Percentiles rank a stretch among this genome's conserved stretches.
Conservation (phyloP, 805 yeast species). For the Zygosaccharomyces bisporus region DNA sequence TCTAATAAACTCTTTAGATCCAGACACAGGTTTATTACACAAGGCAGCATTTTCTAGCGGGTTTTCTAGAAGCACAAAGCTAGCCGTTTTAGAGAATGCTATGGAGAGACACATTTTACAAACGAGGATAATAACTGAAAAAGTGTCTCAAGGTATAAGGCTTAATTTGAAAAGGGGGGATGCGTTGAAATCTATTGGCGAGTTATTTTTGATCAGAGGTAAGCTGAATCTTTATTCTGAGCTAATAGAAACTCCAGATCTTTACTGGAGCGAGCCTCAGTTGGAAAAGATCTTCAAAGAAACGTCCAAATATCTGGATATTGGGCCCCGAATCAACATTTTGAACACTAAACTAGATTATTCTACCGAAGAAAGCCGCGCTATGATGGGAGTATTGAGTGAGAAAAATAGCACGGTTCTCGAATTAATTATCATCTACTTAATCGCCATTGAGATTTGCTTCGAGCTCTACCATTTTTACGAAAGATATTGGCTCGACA, state of each 20-base stretch:
- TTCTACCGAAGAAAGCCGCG: conserved; percentile 83
- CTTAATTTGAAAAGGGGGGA: conserved; percentile 55
- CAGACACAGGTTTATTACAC: conserved; percentile 55
- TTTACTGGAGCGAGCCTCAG: conserved; percentile 89
- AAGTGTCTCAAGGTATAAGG: conserved; percentile 57
- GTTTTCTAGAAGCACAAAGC: conserved; percentile 76
- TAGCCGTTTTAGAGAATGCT: conserved; percentile 72
- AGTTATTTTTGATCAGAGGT: conserved; percentile 71
- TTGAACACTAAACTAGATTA: conserved; percentile 84
- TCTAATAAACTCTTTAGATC: conserved; percentile 51
- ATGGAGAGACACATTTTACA: conserved; percentile 63
- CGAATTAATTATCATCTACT: conserved; percentile 83
- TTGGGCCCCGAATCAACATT: conserved; percentile 70
- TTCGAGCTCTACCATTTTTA: conserved; percentile 76
- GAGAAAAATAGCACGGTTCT: conserved; percentile 72
- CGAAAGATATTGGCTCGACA: conserved; percentile 42
- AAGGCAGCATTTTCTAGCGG: conserved; percentile 90
- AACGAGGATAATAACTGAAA: conserved; percentile 62
- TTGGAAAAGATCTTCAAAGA: conserved; percentile 71
- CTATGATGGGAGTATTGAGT: conserved; percentile 66
- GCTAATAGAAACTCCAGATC: conserved; percentile 85
- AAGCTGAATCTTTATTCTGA: conserved; percentile 82
- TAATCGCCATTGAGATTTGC: conserved; percentile 80
- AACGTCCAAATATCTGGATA: conserved; percentile 69
- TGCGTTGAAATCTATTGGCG: conserved; percentile 66